phyloP scores from a whole-genome alignment of 2,329 filamentous ascomycete species.

The Pestalotiopsis sp. region DNA sequence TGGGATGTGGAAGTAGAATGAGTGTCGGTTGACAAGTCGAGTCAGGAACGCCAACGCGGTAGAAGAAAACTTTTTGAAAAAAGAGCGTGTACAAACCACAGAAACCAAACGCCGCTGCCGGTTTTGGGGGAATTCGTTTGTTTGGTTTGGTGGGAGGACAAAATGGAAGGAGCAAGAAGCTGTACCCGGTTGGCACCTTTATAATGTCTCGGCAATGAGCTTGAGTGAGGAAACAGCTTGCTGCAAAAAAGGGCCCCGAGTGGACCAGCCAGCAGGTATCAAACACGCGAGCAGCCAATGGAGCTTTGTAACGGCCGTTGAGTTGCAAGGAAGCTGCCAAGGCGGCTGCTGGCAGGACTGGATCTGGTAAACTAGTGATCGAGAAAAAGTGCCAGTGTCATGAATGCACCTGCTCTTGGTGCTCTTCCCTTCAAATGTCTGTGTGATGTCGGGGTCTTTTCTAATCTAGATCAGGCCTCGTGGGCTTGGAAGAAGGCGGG shows the following conservation, averaged over 20 bases:
- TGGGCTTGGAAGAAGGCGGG: background rate
- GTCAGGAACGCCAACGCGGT: background rate
- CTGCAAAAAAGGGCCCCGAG: background rate
- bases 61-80: background rate
- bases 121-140: background rate
- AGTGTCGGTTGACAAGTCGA: background rate
- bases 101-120: background rate
- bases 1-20: too few relatives aligned
- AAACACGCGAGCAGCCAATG: background rate
- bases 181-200: background rate
- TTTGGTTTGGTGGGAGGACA: conserved; percentile 1
- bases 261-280: background rate
- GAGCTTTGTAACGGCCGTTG: background rate
- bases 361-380: background rate
- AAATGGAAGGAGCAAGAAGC: background rate
- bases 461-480: background rate
- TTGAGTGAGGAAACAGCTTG: background rate
- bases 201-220: conserved; percentile 6
- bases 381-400: background rate
- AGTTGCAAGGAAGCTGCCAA: background rate
- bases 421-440: background rate
- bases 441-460: background rate
- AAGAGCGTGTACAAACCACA: background rate
- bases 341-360: background rate
- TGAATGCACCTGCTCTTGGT: background rate